Percentiles rank a stretch among this genome's conserved stretches.
Evolutionary conservation across 176 grass and related monocot species (phyloP).

Genomic region (Triticum dicoccoides): DNA sequence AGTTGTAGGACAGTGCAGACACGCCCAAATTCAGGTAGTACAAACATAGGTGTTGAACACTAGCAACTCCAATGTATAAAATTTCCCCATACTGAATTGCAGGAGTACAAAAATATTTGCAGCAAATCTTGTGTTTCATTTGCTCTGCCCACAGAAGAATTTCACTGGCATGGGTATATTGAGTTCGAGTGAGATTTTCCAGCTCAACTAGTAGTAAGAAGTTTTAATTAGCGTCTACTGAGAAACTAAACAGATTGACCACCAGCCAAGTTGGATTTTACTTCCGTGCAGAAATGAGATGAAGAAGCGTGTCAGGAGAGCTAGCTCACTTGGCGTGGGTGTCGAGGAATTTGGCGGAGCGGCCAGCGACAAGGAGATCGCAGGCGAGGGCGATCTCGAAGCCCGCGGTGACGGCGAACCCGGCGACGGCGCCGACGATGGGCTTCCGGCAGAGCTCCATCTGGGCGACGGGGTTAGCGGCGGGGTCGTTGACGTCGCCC

Average conservation of each 20-base stretch:
- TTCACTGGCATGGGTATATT: background rate
- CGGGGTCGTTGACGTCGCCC: conserved; percentile 77
- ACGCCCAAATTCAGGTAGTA: background rate
- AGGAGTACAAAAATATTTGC: background rate
- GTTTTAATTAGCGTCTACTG: background rate
- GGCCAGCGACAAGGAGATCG: conserved; percentile 70
- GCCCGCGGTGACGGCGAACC: conserved; percentile 81
- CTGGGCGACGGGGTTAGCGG: conserved; percentile 55
- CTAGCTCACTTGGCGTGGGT: conserved; percentile 76
- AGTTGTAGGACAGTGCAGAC: background rate
- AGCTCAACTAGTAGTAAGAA: too few species aligned
- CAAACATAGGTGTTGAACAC: background rate
- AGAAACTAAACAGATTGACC: background rate
- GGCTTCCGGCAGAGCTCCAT: conserved; percentile 84
- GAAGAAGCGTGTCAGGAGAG: background rate
- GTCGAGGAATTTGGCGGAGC: conserved; percentile 86
- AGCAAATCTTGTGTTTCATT: background rate
- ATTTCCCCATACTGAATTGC: background rate
- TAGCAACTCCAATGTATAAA: background rate
- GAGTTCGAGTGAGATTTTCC: too few species aligned
- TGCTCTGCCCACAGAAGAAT: background rate
- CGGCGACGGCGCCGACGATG: conserved; percentile 73
- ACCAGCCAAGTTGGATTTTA: background rate
- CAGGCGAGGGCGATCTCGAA: conserved; percentile 93
- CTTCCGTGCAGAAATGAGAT: background rate